These are phyloP conservation scores for Tremellales sp. DNA, from an alignment of 1,284 basidiomycete genomes.

Conservation along the genomic window DNA sequence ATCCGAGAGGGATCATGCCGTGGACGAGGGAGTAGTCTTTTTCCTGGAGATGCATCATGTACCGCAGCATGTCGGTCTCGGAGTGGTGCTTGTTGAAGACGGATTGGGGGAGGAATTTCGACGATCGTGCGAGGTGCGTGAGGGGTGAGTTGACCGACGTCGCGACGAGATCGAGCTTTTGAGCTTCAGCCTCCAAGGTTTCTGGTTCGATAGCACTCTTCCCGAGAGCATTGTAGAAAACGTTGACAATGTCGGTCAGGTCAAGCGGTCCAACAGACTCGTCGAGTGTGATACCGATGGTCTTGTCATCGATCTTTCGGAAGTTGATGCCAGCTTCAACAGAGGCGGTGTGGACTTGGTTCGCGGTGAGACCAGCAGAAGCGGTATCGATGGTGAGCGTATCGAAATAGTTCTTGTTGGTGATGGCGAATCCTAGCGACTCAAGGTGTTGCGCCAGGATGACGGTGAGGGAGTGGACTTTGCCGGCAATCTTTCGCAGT, in stretches of 20 bases:
- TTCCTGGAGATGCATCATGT: constrained; percentile 87
- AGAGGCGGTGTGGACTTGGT: constrained; percentile 67
- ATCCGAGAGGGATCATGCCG: constrained; percentile 95
- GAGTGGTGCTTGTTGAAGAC: constrained; percentile 95
- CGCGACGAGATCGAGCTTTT: constrained; percentile 32
- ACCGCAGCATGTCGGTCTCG: constrained; percentile 96
- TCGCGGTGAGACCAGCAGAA: constrained; percentile 54
- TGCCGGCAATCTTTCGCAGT: constrained; percentile 77
- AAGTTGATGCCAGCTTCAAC: constrained; percentile 74
- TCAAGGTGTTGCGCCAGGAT: constrained; percentile 70
- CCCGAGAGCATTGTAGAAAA: constrained; percentile 60
- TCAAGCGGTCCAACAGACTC: constrained; percentile 79
- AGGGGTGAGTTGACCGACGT: constrained; percentile 49
- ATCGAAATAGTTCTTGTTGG: constrained; percentile 77
- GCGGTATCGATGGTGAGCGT: constrained; percentile 82
- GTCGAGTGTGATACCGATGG: constrained; percentile 86
- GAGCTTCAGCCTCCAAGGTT: constrained; percentile 44
- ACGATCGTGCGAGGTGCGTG: constrained; percentile 61
- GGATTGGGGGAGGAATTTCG: constrained; percentile 74
- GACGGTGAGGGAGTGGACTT: constrained; percentile 84
- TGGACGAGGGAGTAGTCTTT: constrained; percentile 95
- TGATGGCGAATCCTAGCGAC: constrained; percentile 63
- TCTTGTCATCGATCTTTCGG: constrained; percentile 68
- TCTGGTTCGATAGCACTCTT: constrained; percentile 43
- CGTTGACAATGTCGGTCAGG: constrained; percentile 71